A percentile compares a stretch with the other conserved stretches of the same genome.
Conservation (phyloP, 1,284 basidiomycete species). For the Porogramme epimiltina region DNA sequence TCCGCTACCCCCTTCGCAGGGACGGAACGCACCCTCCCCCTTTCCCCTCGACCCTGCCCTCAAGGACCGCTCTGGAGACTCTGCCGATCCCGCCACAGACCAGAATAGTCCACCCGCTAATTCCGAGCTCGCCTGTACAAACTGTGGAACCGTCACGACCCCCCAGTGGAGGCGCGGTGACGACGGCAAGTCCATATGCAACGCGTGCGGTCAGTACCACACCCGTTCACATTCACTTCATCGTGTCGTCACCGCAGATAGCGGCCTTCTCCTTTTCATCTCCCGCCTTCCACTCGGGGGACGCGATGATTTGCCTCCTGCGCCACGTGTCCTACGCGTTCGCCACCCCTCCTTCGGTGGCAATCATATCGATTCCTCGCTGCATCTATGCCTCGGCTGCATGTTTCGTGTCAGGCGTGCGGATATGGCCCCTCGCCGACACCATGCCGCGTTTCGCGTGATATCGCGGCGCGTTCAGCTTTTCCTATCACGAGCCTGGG, state of each 20-base stretch:
- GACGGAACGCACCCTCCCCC: slow-evolving; percentile 23
- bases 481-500: slow-evolving; percentile 19
- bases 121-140: slow-evolving; percentile 49
- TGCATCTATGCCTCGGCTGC: slow-evolving; percentile 24
- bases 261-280: slow-evolving; percentile 34
- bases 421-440: slow-evolving; percentile 20
- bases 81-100: slow-evolving; percentile 26
- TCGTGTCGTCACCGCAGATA: slow-evolving; percentile 27
- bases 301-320: slow-evolving; percentile 24
- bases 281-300: slow-evolving; percentile 18
- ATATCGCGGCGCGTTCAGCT: slow-evolving; percentile 17
- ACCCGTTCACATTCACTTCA: slow-evolving; percentile 33
- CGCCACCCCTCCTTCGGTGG: slow-evolving; percentile 24
- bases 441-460: slow-evolving; percentile 19
- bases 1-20: slow-evolving; percentile 26
- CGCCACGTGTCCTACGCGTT: slow-evolving; percentile 35
- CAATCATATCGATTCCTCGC: slow-evolving; percentile 36
- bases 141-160: slow-evolving; percentile 74
- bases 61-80: slow-evolving; percentile 19
- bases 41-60: slow-evolving; percentile 30
- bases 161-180: slow-evolving; percentile 82
- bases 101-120: slow-evolving; percentile 24
- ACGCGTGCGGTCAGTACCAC: slow-evolving; percentile 78
- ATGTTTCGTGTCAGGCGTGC: slow-evolving; percentile 21
- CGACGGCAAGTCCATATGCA: slow-evolving; percentile 82